Base-by-base conservation (phyloP, 441 rosid species). In the Capsella rubella region DNA sequence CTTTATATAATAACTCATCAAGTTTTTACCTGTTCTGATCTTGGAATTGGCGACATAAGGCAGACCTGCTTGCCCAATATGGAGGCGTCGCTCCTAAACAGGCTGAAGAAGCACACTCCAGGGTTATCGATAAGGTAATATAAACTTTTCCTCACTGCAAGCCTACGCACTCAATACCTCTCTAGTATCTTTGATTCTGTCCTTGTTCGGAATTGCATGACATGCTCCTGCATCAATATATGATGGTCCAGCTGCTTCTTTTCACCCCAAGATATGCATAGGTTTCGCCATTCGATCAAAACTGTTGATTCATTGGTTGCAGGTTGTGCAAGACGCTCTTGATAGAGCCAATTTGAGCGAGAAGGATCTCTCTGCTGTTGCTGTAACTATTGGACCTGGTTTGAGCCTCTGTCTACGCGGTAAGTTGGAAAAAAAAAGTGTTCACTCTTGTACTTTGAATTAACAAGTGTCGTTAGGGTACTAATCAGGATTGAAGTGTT, bases 351-450 rank as follows among this genome's bases (percentile, higher is more conserved):
- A 84, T 77, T 45, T 95, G 70, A 83, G 85, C 21, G 94, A 80
- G 77, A 74, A 74, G 15, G 86, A 92, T 82, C 84, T 95, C 71
- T 88, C 99, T 80, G 99, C 97, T n/a, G 87, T 95, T 84, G 99
- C 99, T 81, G 99, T 95, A 69, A 95, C 99, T 61, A 92, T 92
- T 81, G 99, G 99, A 74, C 99, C 99, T 76, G 97, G 97, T 72
- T 84, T 95, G 75, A 83, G 99, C 82, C 96, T 95, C 35, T 95
- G 98, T 74, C 96, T 95, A 77, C 95, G 97, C 0, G 97, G 99
- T 95, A 87, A 82, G 75, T 66, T 71, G n/a, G 28, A 42, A 32
- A 13, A 35, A 50, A 4, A 57, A 12, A 11, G 37, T 43, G 13
- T 16, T 39, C 29, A 25, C 2, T 43, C 57, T 50, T 64, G 15